phyloP scores from a whole-genome alignment of 169 alveolate genomes.

The Haemoproteus tartakovskyi region DNA sequence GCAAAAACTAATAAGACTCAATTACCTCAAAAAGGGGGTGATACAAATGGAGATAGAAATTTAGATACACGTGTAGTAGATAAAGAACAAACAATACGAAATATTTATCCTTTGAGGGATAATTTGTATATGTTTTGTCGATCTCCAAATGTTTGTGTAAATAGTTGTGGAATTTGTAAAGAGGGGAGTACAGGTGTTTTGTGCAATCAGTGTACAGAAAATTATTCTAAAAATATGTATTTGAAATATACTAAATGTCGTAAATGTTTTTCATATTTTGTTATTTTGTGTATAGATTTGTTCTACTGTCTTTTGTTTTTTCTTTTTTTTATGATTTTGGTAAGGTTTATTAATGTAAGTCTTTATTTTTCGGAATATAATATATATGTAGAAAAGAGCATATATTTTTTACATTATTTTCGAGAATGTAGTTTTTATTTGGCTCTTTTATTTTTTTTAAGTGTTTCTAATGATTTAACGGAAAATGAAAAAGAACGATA shows the following conservation, averaged over 20 bases:
- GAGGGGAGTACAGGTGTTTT: conserved; percentile 37
- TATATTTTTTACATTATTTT: conserved; percentile 58
- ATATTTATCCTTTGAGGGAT: conserved; percentile 52
- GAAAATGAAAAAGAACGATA: conserved; percentile 49
- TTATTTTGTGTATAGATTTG: conserved; percentile 3
- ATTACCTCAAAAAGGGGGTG: too few relatives aligned
- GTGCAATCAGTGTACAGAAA: conserved; percentile 50
- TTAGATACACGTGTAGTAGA: conserved; percentile 22
- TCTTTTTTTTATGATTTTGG: conserved; percentile 16
- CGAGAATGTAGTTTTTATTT: conserved; percentile 45
- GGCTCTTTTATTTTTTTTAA: conserved; percentile 40
- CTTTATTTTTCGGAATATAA: conserved; percentile 34
- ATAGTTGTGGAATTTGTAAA: conserved; percentile 53
- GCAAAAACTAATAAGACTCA: not conserved
- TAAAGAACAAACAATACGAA: conserved; percentile 21
- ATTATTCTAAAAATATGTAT: conserved; percentile 55
- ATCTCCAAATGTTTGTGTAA: conserved; percentile 32
- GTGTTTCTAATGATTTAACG: conserved; percentile 58
- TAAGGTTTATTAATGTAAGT: conserved; percentile 41
- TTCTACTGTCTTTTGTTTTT: conserved; percentile 13
- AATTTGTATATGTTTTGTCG: conserved; percentile 46
- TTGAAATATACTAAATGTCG: conserved; percentile 44
- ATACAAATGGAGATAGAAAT: too few relatives aligned
- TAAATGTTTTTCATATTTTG: conserved; percentile 13
- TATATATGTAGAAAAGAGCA: conserved; percentile 33